Percentiles rank a stretch among this genome's conserved stretches.
phyloP scores from a whole-genome alignment of 192 early-diverging fungal species.

The Mortierella hygrophila region DNA sequence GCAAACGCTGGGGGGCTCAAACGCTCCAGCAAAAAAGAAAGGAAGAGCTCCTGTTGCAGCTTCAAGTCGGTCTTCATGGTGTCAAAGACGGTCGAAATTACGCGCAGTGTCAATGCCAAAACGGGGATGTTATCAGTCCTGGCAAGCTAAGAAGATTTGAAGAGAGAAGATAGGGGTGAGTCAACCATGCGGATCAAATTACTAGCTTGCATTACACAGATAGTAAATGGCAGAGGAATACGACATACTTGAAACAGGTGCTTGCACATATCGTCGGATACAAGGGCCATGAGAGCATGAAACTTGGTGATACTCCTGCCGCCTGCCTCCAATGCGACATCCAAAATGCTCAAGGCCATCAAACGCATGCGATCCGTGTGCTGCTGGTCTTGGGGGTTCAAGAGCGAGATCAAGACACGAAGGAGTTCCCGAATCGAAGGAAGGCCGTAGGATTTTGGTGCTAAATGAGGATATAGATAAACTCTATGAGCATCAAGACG shows the following conservation, averaged over 20 bases:
- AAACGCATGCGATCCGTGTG: slow-evolving; percentile 96
- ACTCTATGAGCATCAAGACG: background rate
- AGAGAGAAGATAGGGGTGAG: slow-evolving; percentile 3
- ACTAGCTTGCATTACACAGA: background rate
- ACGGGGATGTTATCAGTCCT: slow-evolving; percentile 69
- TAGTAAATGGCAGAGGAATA: background rate
- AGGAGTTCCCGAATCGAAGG: slow-evolving; percentile 92
- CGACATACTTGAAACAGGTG: slow-evolving; percentile 81
- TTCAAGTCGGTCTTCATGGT: slow-evolving; percentile 77
- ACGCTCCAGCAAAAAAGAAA: slow-evolving; percentile 72
- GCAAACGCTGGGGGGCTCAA: slow-evolving; percentile 57
- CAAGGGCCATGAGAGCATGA: slow-evolving; percentile 73
- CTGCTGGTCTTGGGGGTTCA: slow-evolving; percentile 90
- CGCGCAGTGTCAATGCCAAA: slow-evolving; percentile 71
- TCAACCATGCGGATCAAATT: background rate
- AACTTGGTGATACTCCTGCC: slow-evolving; percentile 80
- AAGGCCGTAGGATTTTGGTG: slow-evolving; percentile 77
- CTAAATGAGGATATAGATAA: slow-evolving; percentile 1
- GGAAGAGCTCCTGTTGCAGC: slow-evolving; percentile 83
- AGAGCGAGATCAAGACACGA: slow-evolving; percentile 89
- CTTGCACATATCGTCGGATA: slow-evolving; percentile 88
- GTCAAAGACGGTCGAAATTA: slow-evolving; percentile 79
- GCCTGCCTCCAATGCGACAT: slow-evolving; percentile 88
- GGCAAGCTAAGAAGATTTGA: slow-evolving; percentile 56
- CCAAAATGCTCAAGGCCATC: slow-evolving; percentile 90